phyloP scores from a whole-genome alignment of 768 basidiomycete species.

The Lactifluus hygrophoroides region DNA sequence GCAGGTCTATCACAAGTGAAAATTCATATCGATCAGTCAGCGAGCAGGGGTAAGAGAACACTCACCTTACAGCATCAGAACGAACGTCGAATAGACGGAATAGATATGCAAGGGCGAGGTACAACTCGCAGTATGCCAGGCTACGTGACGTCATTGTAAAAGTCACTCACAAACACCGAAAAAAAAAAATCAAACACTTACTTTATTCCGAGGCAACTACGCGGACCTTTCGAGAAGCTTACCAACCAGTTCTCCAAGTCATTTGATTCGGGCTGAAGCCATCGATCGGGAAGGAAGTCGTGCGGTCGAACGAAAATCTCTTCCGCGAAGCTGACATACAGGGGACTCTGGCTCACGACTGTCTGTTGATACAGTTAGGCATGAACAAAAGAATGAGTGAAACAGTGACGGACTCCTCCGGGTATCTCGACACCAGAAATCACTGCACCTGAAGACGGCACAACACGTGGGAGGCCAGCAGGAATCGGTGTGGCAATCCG shows the following conservation, averaged over 20 bases:
- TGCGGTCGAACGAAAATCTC: conserved; percentile 15
- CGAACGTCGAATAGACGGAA: conserved; percentile 21
- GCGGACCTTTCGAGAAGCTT: background rate
- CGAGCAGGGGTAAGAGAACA: too few relatives aligned
- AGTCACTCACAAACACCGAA: too few relatives aligned
- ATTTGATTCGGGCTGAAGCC: conserved; percentile 8
- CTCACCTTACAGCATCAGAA: conserved; percentile 3
- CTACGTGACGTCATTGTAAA: background rate
- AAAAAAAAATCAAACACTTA: too few relatives aligned
- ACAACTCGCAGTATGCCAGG: conserved; percentile 19
- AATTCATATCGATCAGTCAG: background rate
- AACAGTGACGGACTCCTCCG: conserved; percentile 12
- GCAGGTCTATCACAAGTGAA: background rate
- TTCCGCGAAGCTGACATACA: conserved; percentile 11
- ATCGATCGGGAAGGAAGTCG: conserved; percentile 18
- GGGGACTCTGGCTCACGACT: conserved; percentile 10
- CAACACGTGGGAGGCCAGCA: conserved; percentile 7
- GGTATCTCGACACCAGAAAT: conserved; percentile 10
- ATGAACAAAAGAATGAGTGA: background rate
- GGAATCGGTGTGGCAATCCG: background rate
- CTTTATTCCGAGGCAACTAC: background rate
- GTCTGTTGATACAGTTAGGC: background rate
- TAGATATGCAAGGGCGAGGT: conserved; percentile 19
- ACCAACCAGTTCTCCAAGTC: conserved; percentile 13
- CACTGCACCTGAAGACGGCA: conserved; percentile 6